Conservation (phyloP, 2,329 filamentous ascomycete species). For the Ceratocystiopsis sp. region DNA sequence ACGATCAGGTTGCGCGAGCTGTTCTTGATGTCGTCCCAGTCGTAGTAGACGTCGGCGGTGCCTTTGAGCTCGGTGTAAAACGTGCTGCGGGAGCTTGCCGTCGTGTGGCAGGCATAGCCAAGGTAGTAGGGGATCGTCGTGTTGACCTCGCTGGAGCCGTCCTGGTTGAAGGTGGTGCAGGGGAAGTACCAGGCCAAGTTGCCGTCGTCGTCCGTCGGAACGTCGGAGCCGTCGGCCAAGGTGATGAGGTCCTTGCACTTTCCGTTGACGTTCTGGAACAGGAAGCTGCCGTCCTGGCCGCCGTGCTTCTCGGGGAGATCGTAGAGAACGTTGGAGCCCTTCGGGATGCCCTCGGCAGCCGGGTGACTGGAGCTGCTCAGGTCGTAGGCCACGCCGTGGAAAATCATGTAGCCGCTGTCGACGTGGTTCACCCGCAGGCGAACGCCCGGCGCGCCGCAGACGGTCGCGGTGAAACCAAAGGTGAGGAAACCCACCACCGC, state of each 20-base stretch:
- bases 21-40: conserved; percentile 88
- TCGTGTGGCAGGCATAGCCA: conserved; percentile 83
- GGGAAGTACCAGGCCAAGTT: conserved; percentile 95
- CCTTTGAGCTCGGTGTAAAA: conserved; percentile 56
- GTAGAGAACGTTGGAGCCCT: conserved; percentile 63
- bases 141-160: conserved; percentile 70
- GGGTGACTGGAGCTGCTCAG: conserved; percentile 63
- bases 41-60: conserved; percentile 83
- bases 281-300: conserved; percentile 86
- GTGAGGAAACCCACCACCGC: conserved; percentile 85
- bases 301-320: conserved; percentile 68
- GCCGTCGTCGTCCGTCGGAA: conserved; percentile 56
- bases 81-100: conserved; percentile 42
- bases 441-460: conserved; percentile 57
- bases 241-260: conserved; percentile 87
- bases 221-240: conserved; percentile 48
- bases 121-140: conserved; percentile 56
- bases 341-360: conserved; percentile 58
- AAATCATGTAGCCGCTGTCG: conserved; percentile 74
- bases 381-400: conserved; percentile 84
- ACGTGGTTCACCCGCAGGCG: conserved; percentile 76
- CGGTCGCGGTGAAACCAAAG: conserved; percentile 83
- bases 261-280: conserved; percentile 98
- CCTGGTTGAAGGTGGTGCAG: conserved; percentile 80
- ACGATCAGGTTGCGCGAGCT: conserved; percentile 77